A percentile compares a stretch with the other conserved stretches of the same genome.
These are phyloP conservation scores for Diaporthe longicolla DNA, from an alignment of 2,329 filamentous ascomycete genomes.

Conservation along the genomic window DNA sequence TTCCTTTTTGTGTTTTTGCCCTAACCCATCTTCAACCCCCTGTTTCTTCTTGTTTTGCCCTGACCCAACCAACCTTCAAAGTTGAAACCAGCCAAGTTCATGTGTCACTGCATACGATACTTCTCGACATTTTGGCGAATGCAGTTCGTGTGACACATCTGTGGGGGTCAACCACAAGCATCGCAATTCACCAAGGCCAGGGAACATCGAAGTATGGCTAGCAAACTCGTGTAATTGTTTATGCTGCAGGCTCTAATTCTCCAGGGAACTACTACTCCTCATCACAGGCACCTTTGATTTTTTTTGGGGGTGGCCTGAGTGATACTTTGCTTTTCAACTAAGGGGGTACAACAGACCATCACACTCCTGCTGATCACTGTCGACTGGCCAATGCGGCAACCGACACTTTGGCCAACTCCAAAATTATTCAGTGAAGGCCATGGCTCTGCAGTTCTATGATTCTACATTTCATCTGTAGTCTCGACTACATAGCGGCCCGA, in stretches of 20 bases:
- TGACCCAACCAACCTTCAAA: too few relatives aligned
- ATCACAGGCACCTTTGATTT: not conserved
- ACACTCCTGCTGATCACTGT: not conserved
- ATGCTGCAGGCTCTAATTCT: not conserved
- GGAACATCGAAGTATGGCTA: not conserved
- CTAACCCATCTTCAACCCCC: too few relatives aligned
- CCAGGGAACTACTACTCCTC: not conserved
- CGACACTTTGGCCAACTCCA: not conserved
- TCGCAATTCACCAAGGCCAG: not conserved
- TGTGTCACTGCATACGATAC: too few relatives aligned
- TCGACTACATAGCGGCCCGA: not conserved
- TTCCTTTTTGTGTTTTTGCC: not conserved
- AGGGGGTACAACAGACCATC: fast-evolving
- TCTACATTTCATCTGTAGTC: not conserved
- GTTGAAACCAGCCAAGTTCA: too few relatives aligned
- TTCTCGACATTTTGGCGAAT: too few relatives aligned
- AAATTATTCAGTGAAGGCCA: not conserved
- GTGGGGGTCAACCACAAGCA: not conserved
- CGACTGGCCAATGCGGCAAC: not conserved
- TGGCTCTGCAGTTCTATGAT: not conserved
- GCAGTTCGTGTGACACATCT: too few relatives aligned
- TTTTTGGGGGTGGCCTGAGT: too few relatives aligned
- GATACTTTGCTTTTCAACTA: not conserved
- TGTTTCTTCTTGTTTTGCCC: too few relatives aligned
- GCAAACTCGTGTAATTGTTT: too few relatives aligned